Conservation (phyloP, 2,329 filamentous ascomycete genomes). For the Sporothrix euskadiensis region DNA sequence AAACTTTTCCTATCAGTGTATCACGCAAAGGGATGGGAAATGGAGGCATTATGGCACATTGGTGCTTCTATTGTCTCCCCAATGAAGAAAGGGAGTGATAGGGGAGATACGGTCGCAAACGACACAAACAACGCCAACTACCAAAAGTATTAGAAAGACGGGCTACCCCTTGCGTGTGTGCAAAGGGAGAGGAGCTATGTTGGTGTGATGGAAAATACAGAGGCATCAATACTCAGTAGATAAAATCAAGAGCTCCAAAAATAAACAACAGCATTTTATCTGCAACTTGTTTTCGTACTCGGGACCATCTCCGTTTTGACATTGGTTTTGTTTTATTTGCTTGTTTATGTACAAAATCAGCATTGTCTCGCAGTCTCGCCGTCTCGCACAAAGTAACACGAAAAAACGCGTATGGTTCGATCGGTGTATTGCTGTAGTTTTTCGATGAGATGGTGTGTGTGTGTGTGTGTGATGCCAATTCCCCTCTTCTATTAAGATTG, state of each 20-base stretch:
- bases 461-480: not conserved
- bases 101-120: not conserved
- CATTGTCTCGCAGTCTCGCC: not conserved
- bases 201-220: conserved; percentile 19
- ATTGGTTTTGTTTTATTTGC: not conserved
- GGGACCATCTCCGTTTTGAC: not conserved
- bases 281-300: not conserved
- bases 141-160: not conserved
- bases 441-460: not conserved
- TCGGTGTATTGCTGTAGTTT: not conserved
- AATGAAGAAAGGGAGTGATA: conserved; percentile 7
- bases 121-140: not conserved
- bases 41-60: not conserved
- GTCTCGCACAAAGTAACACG: not conserved
- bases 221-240: not conserved
- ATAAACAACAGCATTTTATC: not conserved
- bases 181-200: not conserved
- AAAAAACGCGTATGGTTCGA: conserved; percentile 1
- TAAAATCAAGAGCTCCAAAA: not conserved
- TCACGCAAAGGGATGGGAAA: not conserved
- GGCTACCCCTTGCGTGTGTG: conserved; percentile 6
- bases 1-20: not conserved
- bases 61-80: not conserved
- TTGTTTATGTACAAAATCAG: not conserved
- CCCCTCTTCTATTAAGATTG: not conserved